Base-by-base conservation (phyloP, 1,284 basidiomycete species). In the Irpex rosettiformis region DNA sequence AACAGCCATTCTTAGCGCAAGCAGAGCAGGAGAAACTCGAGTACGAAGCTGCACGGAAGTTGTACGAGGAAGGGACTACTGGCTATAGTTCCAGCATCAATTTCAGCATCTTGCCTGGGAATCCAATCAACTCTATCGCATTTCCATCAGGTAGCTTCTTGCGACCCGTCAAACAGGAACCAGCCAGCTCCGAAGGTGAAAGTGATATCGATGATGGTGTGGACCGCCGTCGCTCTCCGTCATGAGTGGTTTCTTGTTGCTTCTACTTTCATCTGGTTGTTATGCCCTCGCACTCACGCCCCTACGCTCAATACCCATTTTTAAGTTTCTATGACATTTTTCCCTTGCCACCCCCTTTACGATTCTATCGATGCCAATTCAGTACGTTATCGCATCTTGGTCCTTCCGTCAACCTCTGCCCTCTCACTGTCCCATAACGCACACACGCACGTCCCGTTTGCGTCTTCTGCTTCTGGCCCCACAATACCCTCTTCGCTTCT, bases 21-120 rank as follows among this genome's bases (percentile, higher is more conserved):
- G 93, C 93, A 10, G 93, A 95, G 72, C 88, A 91, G 69, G 93
- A 95, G 80, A 96, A 95, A 77, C 85, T 93, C 75, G 89, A 93
- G 64, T 96, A 96, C 73, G 93, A 95, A 69, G 79, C 85, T 21
- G 89, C 89, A 37, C 79, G 91, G 57, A 81, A 89, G 70, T 66
- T 91, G 52, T 94, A 94, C 68, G 92, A 94, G 70, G 90, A 93
- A 67, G 89, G 89, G 59, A 83, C 86, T 29, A 80, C 83, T 13
- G 86, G 82, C 1, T 83, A 86, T 65, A 83, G 83, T 13, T 82
- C 83, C 42, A 88, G 79, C 70, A 90, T 88, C 79, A 89, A 88
- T 71, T 91, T 90, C 70, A 89, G 85, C 72, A 88, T 89, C 69
- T 76, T 89, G 33, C 84, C 86, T 6, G 80, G 81, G 37, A 85